Evolutionary conservation across 306 rosid species (phyloP).

Genomic region (Prosopis cineraria): DNA sequence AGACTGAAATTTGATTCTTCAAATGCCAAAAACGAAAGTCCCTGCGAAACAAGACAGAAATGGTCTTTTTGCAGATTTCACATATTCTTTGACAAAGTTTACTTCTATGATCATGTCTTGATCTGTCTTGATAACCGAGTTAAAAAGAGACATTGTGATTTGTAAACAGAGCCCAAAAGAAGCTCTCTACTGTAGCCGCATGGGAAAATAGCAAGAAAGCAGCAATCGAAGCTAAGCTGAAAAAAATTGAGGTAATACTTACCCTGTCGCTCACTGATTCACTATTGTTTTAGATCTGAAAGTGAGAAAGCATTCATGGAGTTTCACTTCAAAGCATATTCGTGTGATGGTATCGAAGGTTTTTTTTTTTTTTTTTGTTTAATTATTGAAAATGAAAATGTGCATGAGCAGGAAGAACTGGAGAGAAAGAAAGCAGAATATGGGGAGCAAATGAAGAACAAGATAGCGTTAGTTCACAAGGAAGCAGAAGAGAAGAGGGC

Average conservation of each 20-base stretch:
- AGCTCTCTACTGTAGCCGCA: slow-evolving; percentile 66
- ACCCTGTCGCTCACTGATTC: slow-evolving; percentile 15
- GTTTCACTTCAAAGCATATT: neutral
- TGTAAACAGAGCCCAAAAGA: slow-evolving; percentile 76
- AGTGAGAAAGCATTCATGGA: no score
- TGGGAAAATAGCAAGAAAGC: slow-evolving; percentile 98
- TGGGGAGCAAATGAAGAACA: slow-evolving; percentile 66
- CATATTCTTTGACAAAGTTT: neutral
- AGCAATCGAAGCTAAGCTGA: slow-evolving; percentile 77
- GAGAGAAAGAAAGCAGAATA: slow-evolving; percentile 71
- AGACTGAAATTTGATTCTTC: neutral
- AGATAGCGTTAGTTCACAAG: slow-evolving; percentile 61
- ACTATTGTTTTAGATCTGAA: neutral
- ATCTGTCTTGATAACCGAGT: neutral
- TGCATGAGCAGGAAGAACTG: slow-evolving; percentile 54
- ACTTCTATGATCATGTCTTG: neutral
- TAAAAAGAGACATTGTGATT: neutral
- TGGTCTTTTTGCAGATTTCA: neutral
- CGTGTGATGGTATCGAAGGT: no score
- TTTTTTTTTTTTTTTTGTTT: no score
- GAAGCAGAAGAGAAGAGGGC: slow-evolving; percentile 79
- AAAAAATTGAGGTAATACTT: slow-evolving; percentile 67
- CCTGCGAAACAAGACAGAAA: neutral
- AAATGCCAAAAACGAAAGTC: neutral
- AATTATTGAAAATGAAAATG: slow-evolving; percentile 7